A percentile compares a stretch with the other conserved stretches of the same genome.
phyloP scores from a whole-genome alignment of 192 early-diverging fungal genomes.

The Chytriomyces sp. region DNA sequence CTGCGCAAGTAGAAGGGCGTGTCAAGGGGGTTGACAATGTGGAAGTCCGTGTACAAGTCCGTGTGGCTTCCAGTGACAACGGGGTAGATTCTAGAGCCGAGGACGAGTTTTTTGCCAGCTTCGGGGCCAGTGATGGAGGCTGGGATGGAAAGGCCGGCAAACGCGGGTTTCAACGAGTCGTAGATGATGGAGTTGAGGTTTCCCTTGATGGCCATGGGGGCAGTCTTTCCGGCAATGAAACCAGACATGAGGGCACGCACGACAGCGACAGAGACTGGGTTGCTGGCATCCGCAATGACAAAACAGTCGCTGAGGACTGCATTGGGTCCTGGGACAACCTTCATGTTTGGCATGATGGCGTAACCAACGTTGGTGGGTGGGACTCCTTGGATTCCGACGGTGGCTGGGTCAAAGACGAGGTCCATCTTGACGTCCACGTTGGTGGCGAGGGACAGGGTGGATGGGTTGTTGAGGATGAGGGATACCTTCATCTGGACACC shows the following conservation, averaged over 20 bases:
- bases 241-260: constrained; percentile 13
- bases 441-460: constrained; percentile 2
- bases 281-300: not conserved
- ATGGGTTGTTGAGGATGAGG: constrained; percentile 22
- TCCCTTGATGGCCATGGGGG: constrained; percentile 2
- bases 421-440: constrained; percentile 8
- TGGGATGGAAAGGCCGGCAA: constrained; percentile 19
- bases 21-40: constrained; percentile 26
- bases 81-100: not conserved
- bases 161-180: constrained; percentile 20
- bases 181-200: constrained; percentile 20
- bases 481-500: not conserved
- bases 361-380: constrained; percentile 1
- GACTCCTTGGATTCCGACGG: not conserved
- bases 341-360: constrained; percentile 9
- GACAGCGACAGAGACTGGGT: not conserved
- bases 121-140: constrained; percentile 5
- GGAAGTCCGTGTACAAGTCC: not conserved
- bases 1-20: constrained; percentile 7
- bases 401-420: not conserved
- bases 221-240: constrained; percentile 18
- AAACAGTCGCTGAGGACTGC: not conserved
- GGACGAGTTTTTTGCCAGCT: not conserved
- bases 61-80: not conserved
- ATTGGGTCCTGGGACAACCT: constrained; percentile 17